Base-by-base conservation (phyloP, 2,329 filamentous ascomycete genomes). In the Lachnellula hyalina region DNA sequence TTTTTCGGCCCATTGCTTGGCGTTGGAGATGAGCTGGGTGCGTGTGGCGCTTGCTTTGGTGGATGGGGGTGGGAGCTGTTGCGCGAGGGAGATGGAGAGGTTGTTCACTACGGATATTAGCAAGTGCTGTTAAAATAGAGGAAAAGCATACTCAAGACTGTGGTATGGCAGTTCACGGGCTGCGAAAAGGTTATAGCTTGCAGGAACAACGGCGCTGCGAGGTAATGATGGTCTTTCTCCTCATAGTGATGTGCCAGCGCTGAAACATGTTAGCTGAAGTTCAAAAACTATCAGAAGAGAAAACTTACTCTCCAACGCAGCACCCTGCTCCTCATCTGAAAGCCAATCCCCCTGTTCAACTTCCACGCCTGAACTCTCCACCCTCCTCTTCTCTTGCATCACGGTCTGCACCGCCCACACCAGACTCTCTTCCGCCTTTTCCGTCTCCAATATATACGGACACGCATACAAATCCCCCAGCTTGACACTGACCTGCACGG, bases 131-230 rank as follows among this genome's bases (percentile, higher is more conserved):
- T 4, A 28, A 32, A 34, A 36, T 15, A 3, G 19, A 41, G 5
- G 45, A 32, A 23, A 19, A 9, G 77, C 79, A 68, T 77, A 87
- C 79, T 95, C 67, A 96, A 76, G 14, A 92, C 79, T 28, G 90
- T 87, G 49, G 87, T 84, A 69, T 96, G 91, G 69, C 92, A 96
- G 32, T 76, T 80, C 23, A 75, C 76, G 1, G 73, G 73, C 3
- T 83, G 78, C 68, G 83, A 86, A 46, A 94, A 73, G 17, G 85
- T 80, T 35, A 96, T 77, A 5, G 92, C 90, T 67, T 95, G 90
- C 64, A 96, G 83, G 69, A 92, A 96, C 32, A 96, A 77, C 3
- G 92, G 91, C 21, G 92, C 81, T 5, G 92, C 87, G 2, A 96
- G 83, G 62, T 93, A 89, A 66, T 90, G 86, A 63, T 89, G 83